Percentiles rank a stretch among this genome's conserved stretches.
These are phyloP conservation scores for Colletotrichum camelliae DNA, from an alignment of 2,329 filamentous ascomycete genomes.

Conservation along the genomic window DNA sequence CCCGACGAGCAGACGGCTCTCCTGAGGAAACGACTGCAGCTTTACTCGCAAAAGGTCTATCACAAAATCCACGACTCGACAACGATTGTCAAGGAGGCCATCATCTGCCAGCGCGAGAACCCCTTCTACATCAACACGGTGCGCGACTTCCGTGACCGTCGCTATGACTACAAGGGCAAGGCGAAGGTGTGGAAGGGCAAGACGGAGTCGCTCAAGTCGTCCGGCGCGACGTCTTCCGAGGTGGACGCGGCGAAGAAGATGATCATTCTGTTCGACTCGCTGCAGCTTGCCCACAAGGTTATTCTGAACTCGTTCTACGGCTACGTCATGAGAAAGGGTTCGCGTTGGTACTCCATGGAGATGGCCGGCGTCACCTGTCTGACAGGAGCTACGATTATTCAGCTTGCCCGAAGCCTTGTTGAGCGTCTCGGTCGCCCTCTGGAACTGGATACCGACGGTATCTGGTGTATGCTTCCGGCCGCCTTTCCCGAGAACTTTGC, in stretches of 20 bases:
- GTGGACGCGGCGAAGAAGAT: conserved; percentile 98
- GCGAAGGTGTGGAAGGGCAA: conserved; percentile 99
- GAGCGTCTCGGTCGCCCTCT: conserved; percentile 91
- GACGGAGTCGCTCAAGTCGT: conserved; percentile 82
- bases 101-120: conserved; percentile 97
- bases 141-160: conserved; percentile 91
- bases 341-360: conserved; percentile 98
- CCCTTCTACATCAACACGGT: conserved; percentile 99
- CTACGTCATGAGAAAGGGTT: conserved; percentile 99
- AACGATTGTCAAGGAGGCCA: conserved; percentile 91
- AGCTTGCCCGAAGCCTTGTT: conserved; percentile 91
- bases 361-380: conserved; percentile 99
- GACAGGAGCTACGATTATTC: conserved; percentile 95
- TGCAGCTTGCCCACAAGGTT: conserved; percentile 97
- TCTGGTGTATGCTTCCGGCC: conserved; percentile 98
- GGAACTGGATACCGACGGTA: conserved; percentile 97
- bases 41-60: conserved; percentile 98
- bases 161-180: conserved; percentile 98
- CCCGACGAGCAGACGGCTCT: conserved; percentile 82
- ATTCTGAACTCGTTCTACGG: conserved; percentile 99
- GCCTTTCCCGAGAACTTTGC: conserved; percentile 96
- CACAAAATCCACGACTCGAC: conserved; percentile 98
- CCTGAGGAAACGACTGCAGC: conserved; percentile 84
- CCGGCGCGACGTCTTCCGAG: conserved; percentile 77
- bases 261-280: conserved; percentile 93